Evolutionary conservation across 1,284 basidiomycete species (phyloP).

Genomic region (Mycena sp.): DNA sequence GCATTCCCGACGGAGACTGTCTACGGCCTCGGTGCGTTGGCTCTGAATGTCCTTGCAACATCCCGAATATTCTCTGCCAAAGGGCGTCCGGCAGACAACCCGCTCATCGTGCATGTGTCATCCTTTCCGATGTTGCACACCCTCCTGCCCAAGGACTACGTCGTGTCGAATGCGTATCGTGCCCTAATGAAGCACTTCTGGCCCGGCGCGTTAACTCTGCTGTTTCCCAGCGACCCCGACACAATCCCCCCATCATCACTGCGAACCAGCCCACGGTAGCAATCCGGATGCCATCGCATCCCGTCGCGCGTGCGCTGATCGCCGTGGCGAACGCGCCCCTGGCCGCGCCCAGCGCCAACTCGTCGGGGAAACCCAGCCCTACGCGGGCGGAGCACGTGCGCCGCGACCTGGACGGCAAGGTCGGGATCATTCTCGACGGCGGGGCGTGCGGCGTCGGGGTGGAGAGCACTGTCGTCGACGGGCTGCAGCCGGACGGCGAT

Average conservation of each 20-base stretch:
- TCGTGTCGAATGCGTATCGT: constrained; percentile 70
- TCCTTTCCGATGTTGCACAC: constrained; percentile 83
- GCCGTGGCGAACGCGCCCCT: constrained; percentile 79
- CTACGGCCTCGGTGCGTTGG: constrained; percentile 94
- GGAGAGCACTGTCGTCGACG: constrained; percentile 97
- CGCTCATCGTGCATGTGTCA: constrained; percentile 96
- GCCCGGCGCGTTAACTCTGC: constrained; percentile 94
- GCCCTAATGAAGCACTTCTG: constrained; percentile 87
- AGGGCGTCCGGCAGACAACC: constrained; percentile 95
- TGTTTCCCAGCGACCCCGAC: constrained; percentile 81
- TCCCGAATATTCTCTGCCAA: constrained; percentile 89
- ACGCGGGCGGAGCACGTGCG: constrained; percentile 91
- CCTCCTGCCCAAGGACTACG: constrained; percentile 74
- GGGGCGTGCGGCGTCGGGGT: constrained; percentile 91
- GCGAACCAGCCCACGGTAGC: constrained; percentile 88
- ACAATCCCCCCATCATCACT: constrained; percentile 76
- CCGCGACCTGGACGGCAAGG: constrained; percentile 79
- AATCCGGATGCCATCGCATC: constrained; percentile 94
- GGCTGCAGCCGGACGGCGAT: constrained; percentile 73
- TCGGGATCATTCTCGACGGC: constrained; percentile 91
- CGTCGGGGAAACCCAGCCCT: constrained; percentile 93
- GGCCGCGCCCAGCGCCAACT: constrained; percentile 96
- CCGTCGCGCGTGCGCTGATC: constrained; percentile 92
- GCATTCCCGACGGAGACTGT: constrained; percentile 99
- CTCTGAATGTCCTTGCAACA: constrained; percentile 74